Evolutionary conservation across 163 green algal genomes (phyloP).

Genomic region (Chlamydomonas reinhardtii): DNA sequence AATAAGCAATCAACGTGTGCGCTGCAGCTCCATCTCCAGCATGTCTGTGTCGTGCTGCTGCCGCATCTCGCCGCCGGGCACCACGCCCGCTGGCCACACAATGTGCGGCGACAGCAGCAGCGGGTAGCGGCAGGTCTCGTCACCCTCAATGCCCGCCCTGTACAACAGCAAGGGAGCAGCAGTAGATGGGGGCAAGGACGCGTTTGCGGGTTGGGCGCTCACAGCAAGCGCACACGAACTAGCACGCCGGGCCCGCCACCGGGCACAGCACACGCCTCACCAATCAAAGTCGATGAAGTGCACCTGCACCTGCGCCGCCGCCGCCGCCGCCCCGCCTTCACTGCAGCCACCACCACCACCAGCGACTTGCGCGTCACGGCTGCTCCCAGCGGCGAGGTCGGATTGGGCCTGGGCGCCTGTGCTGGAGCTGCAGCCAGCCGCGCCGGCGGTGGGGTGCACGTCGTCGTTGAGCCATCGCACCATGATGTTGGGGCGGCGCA

Average conservation of each 20-base stretch:
- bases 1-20: too few species aligned
- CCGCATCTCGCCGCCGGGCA: not conserved
- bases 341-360: too few species aligned
- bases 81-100: not conserved
- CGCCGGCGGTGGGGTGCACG: not conserved
- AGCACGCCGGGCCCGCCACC: not conserved
- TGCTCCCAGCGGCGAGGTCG: too few species aligned
- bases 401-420: too few species aligned
- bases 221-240: not conserved
- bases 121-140: not conserved
- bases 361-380: too few species aligned
- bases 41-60: constrained; percentile 1
- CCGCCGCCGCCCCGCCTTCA: too few species aligned
- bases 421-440: too few species aligned
- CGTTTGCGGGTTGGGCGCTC: not conserved
- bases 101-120: not conserved
- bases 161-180: not conserved
- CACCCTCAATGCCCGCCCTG: not conserved
- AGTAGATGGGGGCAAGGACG: not conserved
- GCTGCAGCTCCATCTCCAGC: not conserved
- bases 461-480: not conserved
- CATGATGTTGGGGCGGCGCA: constrained; percentile 8
- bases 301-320: not conserved
- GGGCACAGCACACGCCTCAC: not conserved
- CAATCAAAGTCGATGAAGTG: not conserved